Evolutionary conservation across 2,329 filamentous ascomycete genomes (phyloP).

Genomic region (Tolypocladium capitatum): DNA sequence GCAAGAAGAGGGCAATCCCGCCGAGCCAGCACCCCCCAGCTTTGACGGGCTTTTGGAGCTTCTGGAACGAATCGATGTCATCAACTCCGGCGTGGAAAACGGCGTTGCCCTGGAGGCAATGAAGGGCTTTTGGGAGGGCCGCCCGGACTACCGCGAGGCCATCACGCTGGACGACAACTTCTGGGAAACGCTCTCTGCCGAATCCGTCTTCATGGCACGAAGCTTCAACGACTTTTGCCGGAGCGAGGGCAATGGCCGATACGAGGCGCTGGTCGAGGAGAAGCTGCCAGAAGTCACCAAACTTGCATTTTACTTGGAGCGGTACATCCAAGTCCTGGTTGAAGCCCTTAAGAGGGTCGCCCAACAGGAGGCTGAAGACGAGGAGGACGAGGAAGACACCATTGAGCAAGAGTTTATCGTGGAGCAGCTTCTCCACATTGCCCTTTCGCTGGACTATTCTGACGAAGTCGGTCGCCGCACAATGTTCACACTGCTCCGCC

Average conservation of each 20-base stretch:
- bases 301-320: conserved; percentile 74
- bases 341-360: conserved; percentile 48
- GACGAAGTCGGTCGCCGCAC: conserved; percentile 90
- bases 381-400: conserved; percentile 67
- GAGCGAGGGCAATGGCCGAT: conserved; percentile 57
- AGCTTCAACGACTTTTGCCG: conserved; percentile 93
- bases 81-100: conserved; percentile 78
- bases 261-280: conserved; percentile 67
- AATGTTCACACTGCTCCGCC: conserved; percentile 85
- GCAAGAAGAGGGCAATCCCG: conserved; percentile 42
- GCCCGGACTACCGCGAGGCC: conserved; percentile 66
- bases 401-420: conserved; percentile 91
- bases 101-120: conserved; percentile 90
- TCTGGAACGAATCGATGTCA: conserved; percentile 83
- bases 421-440: conserved; percentile 87
- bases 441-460: conserved; percentile 86
- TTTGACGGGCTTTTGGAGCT: conserved; percentile 81
- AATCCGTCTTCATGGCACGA: conserved; percentile 78
- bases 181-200: conserved; percentile 70
- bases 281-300: conserved; percentile 92
- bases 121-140: conserved; percentile 90
- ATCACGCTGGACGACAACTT: conserved; percentile 61
- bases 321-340: conserved; percentile 58
- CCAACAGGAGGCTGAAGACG: conserved; percentile 39
- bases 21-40: conserved; percentile 48